A percentile compares a stretch with the other conserved stretches of the same genome.
Conservation (phyloP, 1,284 basidiomycete species). For the Leccinum olivaceoglutinosum region DNA sequence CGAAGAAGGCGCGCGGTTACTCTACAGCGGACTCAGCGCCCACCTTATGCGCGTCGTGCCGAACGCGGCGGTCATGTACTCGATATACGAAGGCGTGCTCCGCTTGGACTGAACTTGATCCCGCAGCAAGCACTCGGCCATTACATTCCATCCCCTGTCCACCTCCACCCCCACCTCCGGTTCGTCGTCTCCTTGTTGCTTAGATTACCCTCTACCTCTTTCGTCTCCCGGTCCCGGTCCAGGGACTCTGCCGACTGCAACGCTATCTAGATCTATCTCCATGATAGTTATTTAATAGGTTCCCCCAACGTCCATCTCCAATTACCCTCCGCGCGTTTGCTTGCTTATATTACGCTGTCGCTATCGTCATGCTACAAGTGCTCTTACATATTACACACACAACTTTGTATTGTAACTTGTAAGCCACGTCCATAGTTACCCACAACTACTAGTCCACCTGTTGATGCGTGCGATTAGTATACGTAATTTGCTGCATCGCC, state of each 20-base stretch:
- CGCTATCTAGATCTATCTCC: conserved; percentile 18
- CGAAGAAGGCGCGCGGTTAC: conserved; percentile 82
- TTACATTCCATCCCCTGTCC: background rate
- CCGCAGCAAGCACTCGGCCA: background rate
- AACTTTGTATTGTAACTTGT: conserved; percentile 25
- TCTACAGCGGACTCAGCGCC: conserved; percentile 92
- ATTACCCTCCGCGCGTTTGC: conserved; percentile 6
- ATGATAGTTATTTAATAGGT: conserved; percentile 13
- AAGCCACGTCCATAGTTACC: conserved; percentile 21
- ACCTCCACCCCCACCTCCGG: background rate
- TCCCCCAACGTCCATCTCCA: background rate
- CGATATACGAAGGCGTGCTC: conserved; percentile 73
- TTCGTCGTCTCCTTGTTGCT: background rate
- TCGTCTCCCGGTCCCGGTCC: background rate
- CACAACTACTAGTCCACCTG: conserved; percentile 17
- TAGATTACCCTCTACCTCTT: no score
- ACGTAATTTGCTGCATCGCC: background rate
- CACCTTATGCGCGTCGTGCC: conserved; percentile 96
- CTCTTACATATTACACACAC: background rate
- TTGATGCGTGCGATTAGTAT: background rate
- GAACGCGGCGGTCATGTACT: conserved; percentile 96
- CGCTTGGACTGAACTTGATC: conserved; percentile 41
- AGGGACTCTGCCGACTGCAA: background rate
- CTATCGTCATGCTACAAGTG: conserved; percentile 2
- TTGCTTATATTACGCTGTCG: conserved; percentile 14